Conservation (phyloP, 805 yeast genomes). For the Groenewaldozyma tartarivorans region DNA sequence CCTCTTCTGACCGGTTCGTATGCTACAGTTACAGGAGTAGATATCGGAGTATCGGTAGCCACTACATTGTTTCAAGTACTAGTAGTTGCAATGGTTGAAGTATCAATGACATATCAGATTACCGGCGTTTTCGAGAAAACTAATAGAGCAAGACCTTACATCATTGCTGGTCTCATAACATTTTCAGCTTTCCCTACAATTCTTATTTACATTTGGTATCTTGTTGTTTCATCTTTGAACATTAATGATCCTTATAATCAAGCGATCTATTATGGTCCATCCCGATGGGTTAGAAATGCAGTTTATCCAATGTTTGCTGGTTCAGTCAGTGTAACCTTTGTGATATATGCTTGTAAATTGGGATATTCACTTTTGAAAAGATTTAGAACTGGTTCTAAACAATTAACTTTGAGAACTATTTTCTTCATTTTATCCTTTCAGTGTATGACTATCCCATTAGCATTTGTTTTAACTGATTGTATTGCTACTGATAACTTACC, state of each 20-base stretch:
- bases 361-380: conserved; percentile 61
- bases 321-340: conserved; percentile 54
- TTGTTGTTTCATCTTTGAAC: conserved; percentile 30
- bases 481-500: conserved; percentile 26
- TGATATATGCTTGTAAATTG: conserved; percentile 56
- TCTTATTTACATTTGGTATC: conserved; percentile 49
- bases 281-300: conserved; percentile 22
- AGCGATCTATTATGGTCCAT: conserved; percentile 37
- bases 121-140: conserved; percentile 47
- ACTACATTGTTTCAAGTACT: conserved; percentile 52
- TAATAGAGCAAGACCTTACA: conserved; percentile 33
- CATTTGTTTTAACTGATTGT: conserved; percentile 51
- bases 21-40: conserved; percentile 30
- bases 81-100: conserved; percentile 50
- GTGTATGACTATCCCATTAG: conserved; percentile 70
- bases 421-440: conserved; percentile 74
- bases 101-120: conserved; percentile 63
- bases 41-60: conserved; percentile 46
- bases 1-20: conserved; percentile 37
- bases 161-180: conserved; percentile 34
- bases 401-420: conserved; percentile 75
- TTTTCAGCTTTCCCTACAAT: conserved; percentile 45
- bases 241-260: conserved; percentile 31
- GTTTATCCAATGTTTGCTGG: conserved; percentile 51
- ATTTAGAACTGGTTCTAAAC: conserved; percentile 66